Base-by-base conservation (phyloP, 2,329 filamentous ascomycete species). In the Stachybotrys elegans region DNA sequence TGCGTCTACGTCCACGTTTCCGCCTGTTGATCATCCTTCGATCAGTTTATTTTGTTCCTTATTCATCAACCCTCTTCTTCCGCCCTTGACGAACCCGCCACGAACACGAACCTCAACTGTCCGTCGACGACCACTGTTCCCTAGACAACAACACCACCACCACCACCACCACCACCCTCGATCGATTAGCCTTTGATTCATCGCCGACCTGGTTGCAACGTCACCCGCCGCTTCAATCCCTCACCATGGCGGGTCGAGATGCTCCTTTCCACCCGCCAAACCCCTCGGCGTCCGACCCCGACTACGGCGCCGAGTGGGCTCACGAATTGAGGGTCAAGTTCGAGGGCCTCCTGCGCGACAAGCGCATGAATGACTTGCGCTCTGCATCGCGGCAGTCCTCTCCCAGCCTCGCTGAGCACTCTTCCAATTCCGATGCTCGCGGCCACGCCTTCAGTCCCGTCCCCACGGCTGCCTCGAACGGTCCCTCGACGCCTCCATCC, bases 261-360 rank as follows among this genome's bases (percentile, higher is more conserved):
- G 60, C 57, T 47, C 59, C 65, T 46, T 57, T 57, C 51, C 54
- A 55, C 51, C 53, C 60, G 35, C 31, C 31, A 8, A 17, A 11
- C 25, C 55, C 53, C 44, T 51, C 58, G 43, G 50, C 52, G 25
- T 48, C 57, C 35, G 55, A 57, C 50, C 64, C 57, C 31, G 69
- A 73, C 6, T 78, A 80, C 56, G 84, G 84, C 59, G 86, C 90
- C 59, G 76, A 79, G 58, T 88, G 84, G 82, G 88, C 90, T 21
- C 77, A 81, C 57, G 87, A 90, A 47, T 72, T 97, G 57, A 84
- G 87, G 42, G 72, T 85, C 57, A 86, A 89, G 59, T 96, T 96
- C 65, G 88, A 95, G 62, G 85, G 90, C 51, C 72, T 95, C 48
- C 76, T 97, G 59, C 85, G 88, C 63, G 89, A 87, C 46, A 91